These are phyloP conservation scores for Coelastrella sp. DNA, from an alignment of 139 green algal genomes.

Conservation along the genomic window DNA sequence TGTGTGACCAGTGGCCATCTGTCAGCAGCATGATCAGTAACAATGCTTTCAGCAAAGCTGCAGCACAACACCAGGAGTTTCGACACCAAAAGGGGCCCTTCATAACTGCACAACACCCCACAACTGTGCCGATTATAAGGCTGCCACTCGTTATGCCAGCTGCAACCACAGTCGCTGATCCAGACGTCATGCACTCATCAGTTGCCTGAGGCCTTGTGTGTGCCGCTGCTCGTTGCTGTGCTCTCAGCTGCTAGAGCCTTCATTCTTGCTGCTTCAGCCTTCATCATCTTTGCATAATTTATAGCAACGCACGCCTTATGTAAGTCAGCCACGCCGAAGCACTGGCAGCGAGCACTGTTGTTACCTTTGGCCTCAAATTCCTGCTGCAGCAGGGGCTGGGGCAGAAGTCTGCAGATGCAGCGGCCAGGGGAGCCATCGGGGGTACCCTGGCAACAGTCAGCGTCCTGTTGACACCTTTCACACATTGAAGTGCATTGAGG, in stretches of 20 bases:
- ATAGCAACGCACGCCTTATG: not conserved
- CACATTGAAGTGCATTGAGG: not conserved
- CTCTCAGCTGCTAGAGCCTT: not conserved
- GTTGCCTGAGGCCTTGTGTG: not conserved
- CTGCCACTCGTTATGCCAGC: too few species aligned
- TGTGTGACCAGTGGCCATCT: too few species aligned
- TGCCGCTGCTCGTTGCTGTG: not conserved
- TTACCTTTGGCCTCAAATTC: not conserved
- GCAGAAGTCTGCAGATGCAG: not conserved
- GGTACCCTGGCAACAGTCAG: not conserved
- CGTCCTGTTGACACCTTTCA: not conserved
- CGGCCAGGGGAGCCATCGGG: not conserved
- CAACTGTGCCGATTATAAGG: too few species aligned
- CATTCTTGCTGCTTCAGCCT: not conserved
- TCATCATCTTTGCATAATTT: not conserved
- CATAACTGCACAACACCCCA: too few species aligned
- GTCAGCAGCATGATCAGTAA: too few species aligned
- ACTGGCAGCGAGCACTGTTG: not conserved
- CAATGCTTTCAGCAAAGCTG: too few species aligned
- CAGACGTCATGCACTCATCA: not conserved
- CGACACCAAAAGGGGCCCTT: too few species aligned
- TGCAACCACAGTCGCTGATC: not conserved
- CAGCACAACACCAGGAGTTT: too few species aligned
- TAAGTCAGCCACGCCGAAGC: not conserved
- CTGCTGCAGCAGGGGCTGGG: not conserved